A percentile compares a stretch with the other conserved stretches of the same genome.
These are phyloP conservation scores for Fraxinus dipetala DNA, from an alignment of 305 asterid species.

Conservation along the genomic window DNA sequence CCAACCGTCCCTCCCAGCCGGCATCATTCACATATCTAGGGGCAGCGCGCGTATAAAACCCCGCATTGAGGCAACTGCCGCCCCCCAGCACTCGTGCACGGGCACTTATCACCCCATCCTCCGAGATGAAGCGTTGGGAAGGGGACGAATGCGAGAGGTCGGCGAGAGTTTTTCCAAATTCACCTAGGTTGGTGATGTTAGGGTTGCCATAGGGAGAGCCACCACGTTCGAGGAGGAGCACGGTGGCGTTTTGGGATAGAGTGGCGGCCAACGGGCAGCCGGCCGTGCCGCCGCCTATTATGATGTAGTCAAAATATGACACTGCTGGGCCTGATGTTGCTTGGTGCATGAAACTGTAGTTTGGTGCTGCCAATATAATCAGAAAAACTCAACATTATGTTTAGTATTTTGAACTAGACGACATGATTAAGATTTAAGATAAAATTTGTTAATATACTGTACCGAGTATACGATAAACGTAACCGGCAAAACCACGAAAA, in stretches of 20 bases:
- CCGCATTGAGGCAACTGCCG: slow-evolving; percentile 80
- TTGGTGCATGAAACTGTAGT: slow-evolving; percentile 53
- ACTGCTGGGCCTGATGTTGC: slow-evolving; percentile 64
- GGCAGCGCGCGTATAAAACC: slow-evolving; percentile 73
- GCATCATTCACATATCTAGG: slow-evolving; percentile 33
- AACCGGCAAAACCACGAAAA: neutral
- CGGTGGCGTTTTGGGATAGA: slow-evolving; percentile 59
- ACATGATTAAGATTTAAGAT: neutral
- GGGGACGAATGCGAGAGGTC: slow-evolving; percentile 70
- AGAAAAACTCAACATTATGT: neutral
- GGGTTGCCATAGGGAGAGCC: slow-evolving; percentile 71
- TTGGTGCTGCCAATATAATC: slow-evolving; percentile 39
- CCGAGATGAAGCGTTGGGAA: slow-evolving; percentile 80
- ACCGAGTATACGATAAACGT: neutral
- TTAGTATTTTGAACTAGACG: neutral
- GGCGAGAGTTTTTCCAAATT: slow-evolving; percentile 60
- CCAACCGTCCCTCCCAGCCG: slow-evolving; percentile 65
- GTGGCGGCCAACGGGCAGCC: slow-evolving; percentile 97
- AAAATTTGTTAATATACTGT: neutral
- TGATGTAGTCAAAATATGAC: slow-evolving; percentile 75
- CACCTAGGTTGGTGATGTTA: slow-evolving; percentile 54
- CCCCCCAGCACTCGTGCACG: slow-evolving; percentile 90
- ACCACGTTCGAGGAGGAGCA: slow-evolving; percentile 88
- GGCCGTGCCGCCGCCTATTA: slow-evolving; percentile 88
- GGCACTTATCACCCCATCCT: slow-evolving; percentile 82